Base-by-base conservation (phyloP, 78 protist genomes). In the Emiliania huxleyi region DNA sequence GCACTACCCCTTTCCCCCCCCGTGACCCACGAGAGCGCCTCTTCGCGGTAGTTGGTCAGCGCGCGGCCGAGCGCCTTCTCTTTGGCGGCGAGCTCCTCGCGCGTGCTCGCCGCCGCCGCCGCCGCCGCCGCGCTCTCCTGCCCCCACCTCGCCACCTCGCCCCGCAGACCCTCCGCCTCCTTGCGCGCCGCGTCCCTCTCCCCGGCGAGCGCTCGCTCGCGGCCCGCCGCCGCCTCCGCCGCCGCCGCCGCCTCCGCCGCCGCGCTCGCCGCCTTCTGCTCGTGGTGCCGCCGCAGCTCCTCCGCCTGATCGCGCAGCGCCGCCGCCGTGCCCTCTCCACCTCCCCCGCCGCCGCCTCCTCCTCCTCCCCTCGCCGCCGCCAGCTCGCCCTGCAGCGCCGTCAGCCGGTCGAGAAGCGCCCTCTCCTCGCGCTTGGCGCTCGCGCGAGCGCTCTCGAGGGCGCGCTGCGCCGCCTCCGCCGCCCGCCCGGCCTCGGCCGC, bases 171-270 rank as follows among this genome's bases (percentile, higher is more conserved):
- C 75, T 69, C 75, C 75, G 75, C 62, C 62, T 69, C 75, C 11
- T 29, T 4, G 33, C n/a, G 23, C 33, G 75, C 75, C 75, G 75
- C 75, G 12, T 12, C 75, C 23, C 3, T 2, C 23, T 4, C 75
- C 23, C 12, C 75, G 37, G 3, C 2, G 18, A 12, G 75, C 81
- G 5, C 44, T 15, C 35, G 37, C 42, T 71, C 81, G 42, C 43
- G 81, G 40, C 12, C 37, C 42, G 81, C 81, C 43, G 37, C 81
- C 44, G 81, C 35, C 81, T 35, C 43, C 81, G 81, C 81, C 44
- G 81, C 81, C 42, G 35, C 81, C 40, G n/a, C 21, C 81, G 81
- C 81, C 37, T 29, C 81, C n/a, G 37, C 81, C 81, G 81, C 81
- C 29, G 81, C 81, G n/a, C 18, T 62, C 33, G 73, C 73, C 73